A percentile compares a stretch with the other conserved stretches of the same genome.
Evolutionary conservation across 306 rosid genomes (phyloP).

Genomic region (Pterocarpus macrocarpus): DNA sequence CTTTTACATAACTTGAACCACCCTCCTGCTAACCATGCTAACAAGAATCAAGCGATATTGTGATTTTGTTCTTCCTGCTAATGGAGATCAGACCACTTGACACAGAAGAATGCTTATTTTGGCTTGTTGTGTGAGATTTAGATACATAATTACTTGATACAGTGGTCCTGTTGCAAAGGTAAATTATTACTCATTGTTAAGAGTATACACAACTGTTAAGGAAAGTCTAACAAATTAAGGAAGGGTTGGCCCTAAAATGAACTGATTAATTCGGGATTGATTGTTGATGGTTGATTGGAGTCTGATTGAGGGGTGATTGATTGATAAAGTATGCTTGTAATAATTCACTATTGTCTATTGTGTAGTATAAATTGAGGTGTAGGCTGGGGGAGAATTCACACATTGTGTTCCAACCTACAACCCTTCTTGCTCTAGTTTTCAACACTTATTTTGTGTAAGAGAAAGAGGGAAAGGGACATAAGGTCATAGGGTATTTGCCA

Average conservation of each 20-base stretch:
- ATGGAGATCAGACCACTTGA: slow-evolving; percentile 40
- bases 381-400: background rate
- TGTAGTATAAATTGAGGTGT: slow-evolving; percentile 21
- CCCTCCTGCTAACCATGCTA: slow-evolving; percentile 41
- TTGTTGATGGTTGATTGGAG: slow-evolving; percentile 3
- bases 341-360: background rate
- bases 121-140: slow-evolving; percentile 36
- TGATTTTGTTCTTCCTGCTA: slow-evolving; percentile 38
- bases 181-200: slow-evolving; percentile 19
- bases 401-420: slow-evolving; percentile 13
- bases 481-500: no score
- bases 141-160: slow-evolving; percentile 36
- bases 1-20: slow-evolving; percentile 41
- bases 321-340: slow-evolving; percentile 27
- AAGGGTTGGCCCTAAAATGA: background rate
- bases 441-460: no score
- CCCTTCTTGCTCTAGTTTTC: no score
- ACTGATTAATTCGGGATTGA: slow-evolving; percentile 24
- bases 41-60: slow-evolving; percentile 34
- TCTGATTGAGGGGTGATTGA: slow-evolving; percentile 26
- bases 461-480: no score
- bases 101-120: slow-evolving; percentile 44
- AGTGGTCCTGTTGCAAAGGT: slow-evolving; percentile 34
- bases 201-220: slow-evolving; percentile 31
- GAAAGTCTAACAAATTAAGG: slow-evolving; percentile 22